These are phyloP conservation scores for Colletotrichum sp. DNA, from an alignment of 2,329 filamentous ascomycete genomes.

Conservation along the genomic window DNA sequence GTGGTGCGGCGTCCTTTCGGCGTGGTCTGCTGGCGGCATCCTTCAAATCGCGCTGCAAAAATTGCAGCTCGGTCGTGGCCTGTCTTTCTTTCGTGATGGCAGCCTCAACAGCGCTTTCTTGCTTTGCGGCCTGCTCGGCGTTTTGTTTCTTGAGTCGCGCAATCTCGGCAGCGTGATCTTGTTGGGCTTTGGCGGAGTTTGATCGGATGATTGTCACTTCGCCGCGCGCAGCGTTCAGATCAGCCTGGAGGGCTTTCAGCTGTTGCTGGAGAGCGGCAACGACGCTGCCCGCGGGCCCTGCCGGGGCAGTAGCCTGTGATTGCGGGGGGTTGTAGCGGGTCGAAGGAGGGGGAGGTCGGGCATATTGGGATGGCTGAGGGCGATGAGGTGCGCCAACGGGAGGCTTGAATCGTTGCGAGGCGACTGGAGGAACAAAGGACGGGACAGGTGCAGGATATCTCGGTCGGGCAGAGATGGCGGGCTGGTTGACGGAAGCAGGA, in stretches of 20 bases:
- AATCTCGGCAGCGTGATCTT: constrained; percentile 68
- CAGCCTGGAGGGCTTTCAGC: constrained; percentile 57
- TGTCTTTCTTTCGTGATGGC: constrained; percentile 70
- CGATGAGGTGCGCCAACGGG: constrained; percentile 30
- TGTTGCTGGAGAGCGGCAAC: constrained; percentile 56
- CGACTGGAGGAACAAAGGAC: constrained; percentile 7
- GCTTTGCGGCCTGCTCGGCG: constrained; percentile 67
- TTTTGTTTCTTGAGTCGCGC: constrained; percentile 66
- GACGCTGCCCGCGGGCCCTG: constrained; percentile 36
- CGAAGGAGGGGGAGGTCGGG: constrained; percentile 37
- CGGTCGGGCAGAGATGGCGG: constrained; percentile 20
- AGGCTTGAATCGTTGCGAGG: constrained; percentile 26
- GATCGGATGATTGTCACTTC: constrained; percentile 78
- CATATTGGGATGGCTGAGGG: constrained; percentile 46
- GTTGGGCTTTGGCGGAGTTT: constrained; percentile 67
- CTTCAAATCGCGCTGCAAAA: constrained; percentile 73
- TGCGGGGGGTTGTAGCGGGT: constrained; percentile 35
- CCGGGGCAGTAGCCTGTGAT: constrained; percentile 30
- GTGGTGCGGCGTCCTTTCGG: constrained; percentile 45
- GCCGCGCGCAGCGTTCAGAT: constrained; percentile 68
- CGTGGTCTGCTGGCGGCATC: constrained; percentile 59
- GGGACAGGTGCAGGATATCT: constrained; percentile 14
- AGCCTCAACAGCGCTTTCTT: constrained; percentile 68
- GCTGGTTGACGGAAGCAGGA: neutral
- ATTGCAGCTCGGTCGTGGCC: constrained; percentile 73